These are phyloP conservation scores for Aspergillus pseudonomiae DNA, from an alignment of 2,329 filamentous ascomycete species.

Conservation along the genomic window DNA sequence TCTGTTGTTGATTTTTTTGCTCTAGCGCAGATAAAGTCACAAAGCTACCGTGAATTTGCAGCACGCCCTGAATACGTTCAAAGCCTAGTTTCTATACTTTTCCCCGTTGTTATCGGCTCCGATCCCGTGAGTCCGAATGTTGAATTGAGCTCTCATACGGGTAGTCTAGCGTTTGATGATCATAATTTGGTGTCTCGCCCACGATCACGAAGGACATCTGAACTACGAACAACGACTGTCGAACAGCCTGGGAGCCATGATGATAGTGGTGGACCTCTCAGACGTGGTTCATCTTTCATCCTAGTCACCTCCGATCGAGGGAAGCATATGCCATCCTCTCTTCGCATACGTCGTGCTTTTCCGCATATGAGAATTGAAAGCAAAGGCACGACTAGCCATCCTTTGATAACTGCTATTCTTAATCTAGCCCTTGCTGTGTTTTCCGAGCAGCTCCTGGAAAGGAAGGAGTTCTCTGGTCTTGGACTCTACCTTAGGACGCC, in stretches of 20 bases:
- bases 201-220: constrained; percentile 65
- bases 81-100: constrained; percentile 76
- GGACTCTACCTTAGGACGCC: constrained; percentile 84
- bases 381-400: constrained; percentile 60
- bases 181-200: constrained; percentile 82
- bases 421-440: constrained; percentile 80
- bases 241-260: constrained; percentile 50
- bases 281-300: constrained; percentile 87
- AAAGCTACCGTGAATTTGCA: constrained; percentile 80
- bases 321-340: constrained; percentile 60
- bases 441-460: constrained; percentile 78
- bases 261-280: constrained; percentile 64
- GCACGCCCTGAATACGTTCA: constrained; percentile 79
- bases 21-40: constrained; percentile 75
- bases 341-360: constrained; percentile 66
- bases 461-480: constrained; percentile 90
- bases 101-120: constrained; percentile 83
- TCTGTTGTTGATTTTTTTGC: constrained; percentile 78
- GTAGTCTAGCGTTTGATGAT: constrained; percentile 80
- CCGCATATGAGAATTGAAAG: constrained; percentile 58
- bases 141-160: constrained; percentile 85
- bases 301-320: constrained; percentile 74
- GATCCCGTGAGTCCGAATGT: constrained; percentile 81
- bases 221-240: constrained; percentile 73
- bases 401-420: constrained; percentile 74